phyloP scores from a whole-genome alignment of 2,329 filamentous ascomycete genomes.

The Cladophialophora exuberans region DNA sequence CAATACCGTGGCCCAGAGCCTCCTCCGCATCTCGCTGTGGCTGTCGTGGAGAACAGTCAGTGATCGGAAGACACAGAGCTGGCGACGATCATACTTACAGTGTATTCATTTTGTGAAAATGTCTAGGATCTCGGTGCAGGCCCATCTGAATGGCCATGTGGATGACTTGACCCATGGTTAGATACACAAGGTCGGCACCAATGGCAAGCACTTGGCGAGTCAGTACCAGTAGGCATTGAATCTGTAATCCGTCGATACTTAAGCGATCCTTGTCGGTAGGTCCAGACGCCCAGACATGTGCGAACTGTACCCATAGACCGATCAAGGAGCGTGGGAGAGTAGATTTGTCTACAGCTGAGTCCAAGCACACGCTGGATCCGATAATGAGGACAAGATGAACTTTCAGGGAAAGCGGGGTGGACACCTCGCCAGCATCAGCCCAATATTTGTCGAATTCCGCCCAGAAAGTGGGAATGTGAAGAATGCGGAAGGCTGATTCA shows the following conservation, averaged over 20 bases:
- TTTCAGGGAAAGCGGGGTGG: conserved; percentile 36
- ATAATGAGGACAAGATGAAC: conserved; percentile 43
- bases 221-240: conserved; percentile 40
- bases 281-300: conserved; percentile 42
- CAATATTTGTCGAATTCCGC: conserved; percentile 37
- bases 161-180: conserved; percentile 38
- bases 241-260: conserved; percentile 40
- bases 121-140: conserved; percentile 38
- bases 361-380: conserved; percentile 25
- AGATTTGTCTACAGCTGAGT: not conserved
- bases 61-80: not conserved
- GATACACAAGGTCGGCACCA: conserved; percentile 41
- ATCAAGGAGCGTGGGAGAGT: not conserved
- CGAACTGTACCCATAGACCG: conserved; percentile 37
- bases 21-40: conserved; percentile 35
- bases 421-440: conserved; percentile 25
- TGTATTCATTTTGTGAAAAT: conserved; percentile 27
- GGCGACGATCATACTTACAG: conserved; percentile 10
- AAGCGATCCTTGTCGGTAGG: conserved; percentile 39
- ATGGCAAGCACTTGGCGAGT: conserved; percentile 39
- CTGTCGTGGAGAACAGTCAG: not conserved
- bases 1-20: conserved; percentile 43
- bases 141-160: conserved; percentile 38
- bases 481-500: conserved; percentile 39
- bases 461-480: conserved; percentile 42